Evolutionary conservation across 768 basidiomycete genomes (phyloP).

Genomic region (Pisolithus orientalis): DNA sequence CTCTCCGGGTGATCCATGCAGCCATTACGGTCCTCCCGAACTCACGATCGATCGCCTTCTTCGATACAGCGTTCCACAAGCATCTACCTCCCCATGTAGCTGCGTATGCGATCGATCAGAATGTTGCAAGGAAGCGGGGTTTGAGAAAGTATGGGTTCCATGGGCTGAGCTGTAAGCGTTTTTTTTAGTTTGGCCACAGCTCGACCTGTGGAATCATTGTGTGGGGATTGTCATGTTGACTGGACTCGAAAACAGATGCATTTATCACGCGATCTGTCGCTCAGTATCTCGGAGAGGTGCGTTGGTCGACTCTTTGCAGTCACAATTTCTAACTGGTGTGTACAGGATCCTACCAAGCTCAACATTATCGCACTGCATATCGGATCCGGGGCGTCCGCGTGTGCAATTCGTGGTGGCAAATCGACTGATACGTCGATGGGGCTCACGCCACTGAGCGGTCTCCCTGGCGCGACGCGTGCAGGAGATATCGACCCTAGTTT

Average conservation of each 20-base stretch:
- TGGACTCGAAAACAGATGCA: slow-evolving; percentile 38
- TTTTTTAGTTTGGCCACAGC: not conserved
- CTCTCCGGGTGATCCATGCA: slow-evolving; percentile 52
- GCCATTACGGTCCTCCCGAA: slow-evolving; percentile 59
- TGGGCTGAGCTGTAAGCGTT: slow-evolving; percentile 59
- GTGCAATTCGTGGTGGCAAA: slow-evolving; percentile 64
- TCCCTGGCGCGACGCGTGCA: slow-evolving; percentile 84
- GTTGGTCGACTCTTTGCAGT: not conserved
- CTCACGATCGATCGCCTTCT: slow-evolving; percentile 74
- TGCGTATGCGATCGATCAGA: slow-evolving; percentile 70
- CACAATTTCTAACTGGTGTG: not conserved
- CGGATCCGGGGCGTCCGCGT: slow-evolving; percentile 85
- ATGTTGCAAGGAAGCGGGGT: slow-evolving; percentile 54
- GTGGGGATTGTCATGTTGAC: not conserved
- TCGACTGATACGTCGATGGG: slow-evolving; percentile 91
- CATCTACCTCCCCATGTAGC: slow-evolving; percentile 71
- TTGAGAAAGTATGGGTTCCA: slow-evolving; percentile 92
- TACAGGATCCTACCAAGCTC: slow-evolving; percentile 38
- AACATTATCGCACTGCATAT: slow-evolving; percentile 84
- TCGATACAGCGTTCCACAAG: slow-evolving; percentile 83
- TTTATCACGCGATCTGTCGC: slow-evolving; percentile 66
- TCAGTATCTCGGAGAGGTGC: slow-evolving; percentile 48
- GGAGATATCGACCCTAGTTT: slow-evolving; percentile 81
- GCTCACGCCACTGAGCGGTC: slow-evolving; percentile 79
- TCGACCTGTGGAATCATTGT: not conserved